Evolutionary conservation across 2,329 filamentous ascomycete genomes (phyloP).

Genomic region (Ophiostoma sp.): DNA sequence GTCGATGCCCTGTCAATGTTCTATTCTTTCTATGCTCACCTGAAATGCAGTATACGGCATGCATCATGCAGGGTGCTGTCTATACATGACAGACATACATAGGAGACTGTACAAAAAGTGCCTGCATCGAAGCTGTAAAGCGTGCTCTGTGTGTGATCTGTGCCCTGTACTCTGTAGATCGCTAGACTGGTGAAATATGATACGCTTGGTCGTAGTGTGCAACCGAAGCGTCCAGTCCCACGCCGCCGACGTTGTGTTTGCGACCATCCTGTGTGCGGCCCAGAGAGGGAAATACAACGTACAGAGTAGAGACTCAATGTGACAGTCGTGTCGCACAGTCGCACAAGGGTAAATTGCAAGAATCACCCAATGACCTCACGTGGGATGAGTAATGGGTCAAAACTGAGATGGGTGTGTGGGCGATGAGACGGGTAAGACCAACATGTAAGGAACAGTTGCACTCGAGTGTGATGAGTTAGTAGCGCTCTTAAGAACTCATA

Average conservation of each 20-base stretch:
- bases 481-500: background rate
- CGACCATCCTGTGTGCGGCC: background rate
- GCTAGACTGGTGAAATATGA: background rate
- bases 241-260: background rate
- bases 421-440: background rate
- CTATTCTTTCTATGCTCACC: background rate
- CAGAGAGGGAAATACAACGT: background rate
- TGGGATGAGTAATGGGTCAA: background rate
- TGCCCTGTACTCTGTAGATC: background rate
- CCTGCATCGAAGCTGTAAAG: background rate
- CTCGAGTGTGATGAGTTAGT: background rate
- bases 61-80: conserved; percentile 6
- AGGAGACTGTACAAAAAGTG: conserved; percentile 1
- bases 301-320: background rate
- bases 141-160: background rate
- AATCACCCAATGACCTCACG: background rate
- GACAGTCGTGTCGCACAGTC: conserved; percentile 7
- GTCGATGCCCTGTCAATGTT: background rate
- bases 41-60: background rate
- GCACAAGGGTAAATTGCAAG: conserved; percentile 2
- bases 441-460: background rate
- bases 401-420: background rate
- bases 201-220: background rate
- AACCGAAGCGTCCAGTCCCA: conserved; percentile 1
- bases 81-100: conserved; percentile 1